Evolutionary conservation across 1,284 basidiomycete genomes (phyloP).

Genomic region (Heterobasidion occidentale): DNA sequence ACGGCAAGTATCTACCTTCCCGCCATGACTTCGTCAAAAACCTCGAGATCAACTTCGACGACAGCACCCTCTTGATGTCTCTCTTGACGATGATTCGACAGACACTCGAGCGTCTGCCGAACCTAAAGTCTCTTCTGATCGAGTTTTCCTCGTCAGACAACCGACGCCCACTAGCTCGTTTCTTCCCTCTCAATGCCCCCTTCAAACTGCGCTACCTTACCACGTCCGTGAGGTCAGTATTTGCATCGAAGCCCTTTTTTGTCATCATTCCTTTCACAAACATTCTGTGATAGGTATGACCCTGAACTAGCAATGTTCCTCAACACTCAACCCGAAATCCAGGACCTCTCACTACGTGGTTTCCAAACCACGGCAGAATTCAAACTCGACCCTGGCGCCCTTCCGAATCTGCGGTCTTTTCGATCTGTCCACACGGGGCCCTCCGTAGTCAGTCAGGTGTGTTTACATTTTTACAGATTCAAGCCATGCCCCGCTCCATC

Average conservation of each 20-base stretch:
- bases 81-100: constrained; percentile 40
- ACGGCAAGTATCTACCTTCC: constrained; percentile 8
- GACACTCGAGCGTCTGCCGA: constrained; percentile 28
- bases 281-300: constrained; percentile 16
- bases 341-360: constrained; percentile 46
- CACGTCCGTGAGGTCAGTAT: constrained; percentile 39
- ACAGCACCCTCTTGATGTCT: constrained; percentile 27
- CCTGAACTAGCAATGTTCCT: constrained; percentile 41
- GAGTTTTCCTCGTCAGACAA: constrained; percentile 35
- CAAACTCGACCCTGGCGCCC: constrained; percentile 28
- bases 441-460: constrained; percentile 24
- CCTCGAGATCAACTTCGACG: constrained; percentile 33
- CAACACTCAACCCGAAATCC: constrained; percentile 36
- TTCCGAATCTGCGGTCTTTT: constrained; percentile 41
- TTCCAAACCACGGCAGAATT: constrained; percentile 28
- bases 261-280: not conserved
- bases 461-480: not conserved
- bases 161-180: constrained; percentile 33
- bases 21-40: constrained; percentile 28
- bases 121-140: constrained; percentile 35
- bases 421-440: constrained; percentile 48
- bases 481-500: not conserved
- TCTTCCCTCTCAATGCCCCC: constrained; percentile 28
- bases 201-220: constrained; percentile 38
- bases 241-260: not conserved